These are phyloP conservation scores for Alisma plantagoaquatica DNA, from an alignment of 106 monocot genomes.

Conservation along the genomic window DNA sequence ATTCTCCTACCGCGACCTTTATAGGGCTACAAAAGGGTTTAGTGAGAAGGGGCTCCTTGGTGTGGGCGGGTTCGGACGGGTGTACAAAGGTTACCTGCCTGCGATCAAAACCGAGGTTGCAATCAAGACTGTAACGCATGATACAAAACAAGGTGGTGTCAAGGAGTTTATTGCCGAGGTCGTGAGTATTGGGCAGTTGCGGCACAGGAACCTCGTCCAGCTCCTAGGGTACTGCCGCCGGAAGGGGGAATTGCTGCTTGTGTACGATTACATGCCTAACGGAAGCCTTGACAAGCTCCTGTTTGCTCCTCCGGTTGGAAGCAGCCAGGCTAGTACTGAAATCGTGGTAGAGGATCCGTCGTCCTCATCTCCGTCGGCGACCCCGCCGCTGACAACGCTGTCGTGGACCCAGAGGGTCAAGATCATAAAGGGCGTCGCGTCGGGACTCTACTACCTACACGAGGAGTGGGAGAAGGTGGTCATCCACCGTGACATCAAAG, in stretches of 20 bases:
- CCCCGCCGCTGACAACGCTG: neutral
- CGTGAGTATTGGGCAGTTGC: conserved; percentile 7
- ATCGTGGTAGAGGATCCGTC: no score
- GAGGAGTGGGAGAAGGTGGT: conserved; percentile 20
- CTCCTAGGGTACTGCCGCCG: conserved; percentile 14
- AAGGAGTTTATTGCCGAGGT: conserved; percentile 16
- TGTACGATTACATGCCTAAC: conserved; percentile 14
- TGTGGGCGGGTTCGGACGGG: conserved; percentile 9
- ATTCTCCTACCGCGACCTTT: conserved; percentile 7
- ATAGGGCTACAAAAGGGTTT: conserved; percentile 5
- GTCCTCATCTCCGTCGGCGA: no score
- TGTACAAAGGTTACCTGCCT: conserved; percentile 12
- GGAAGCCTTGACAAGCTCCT: conserved; percentile 13
- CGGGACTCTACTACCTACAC: conserved; percentile 9
- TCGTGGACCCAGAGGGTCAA: conserved; percentile 5
- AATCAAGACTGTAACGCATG: conserved; percentile 11
- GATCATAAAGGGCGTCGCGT: conserved; percentile 10
- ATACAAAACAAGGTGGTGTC: conserved; percentile 3
- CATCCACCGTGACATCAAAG: conserved; percentile 34
- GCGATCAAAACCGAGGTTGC: neutral
- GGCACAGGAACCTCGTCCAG: conserved; percentile 13
- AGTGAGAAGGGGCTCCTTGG: conserved; percentile 4
- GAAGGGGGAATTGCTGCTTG: conserved; percentile 10
- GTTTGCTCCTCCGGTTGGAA: no score
- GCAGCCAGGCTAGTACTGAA: no score